A percentile compares a stretch with the other conserved stretches of the same genome.
Conservation (phyloP, 2,329 filamentous ascomycete species). For the Endocalyx cinctus region DNA sequence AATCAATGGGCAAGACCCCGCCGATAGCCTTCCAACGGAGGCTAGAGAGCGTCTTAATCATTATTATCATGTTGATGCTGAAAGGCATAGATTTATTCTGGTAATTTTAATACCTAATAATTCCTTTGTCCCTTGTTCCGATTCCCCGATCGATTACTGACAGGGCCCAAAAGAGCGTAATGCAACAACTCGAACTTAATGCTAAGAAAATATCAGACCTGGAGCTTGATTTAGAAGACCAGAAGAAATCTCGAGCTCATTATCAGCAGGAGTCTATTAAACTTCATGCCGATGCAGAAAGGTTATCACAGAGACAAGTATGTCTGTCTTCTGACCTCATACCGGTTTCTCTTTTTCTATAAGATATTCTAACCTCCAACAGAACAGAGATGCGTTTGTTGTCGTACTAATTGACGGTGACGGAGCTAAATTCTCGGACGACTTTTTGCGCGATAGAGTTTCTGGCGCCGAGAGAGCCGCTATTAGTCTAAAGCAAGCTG, state of each 20-base stretch:
- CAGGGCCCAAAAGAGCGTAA: constrained; percentile 15
- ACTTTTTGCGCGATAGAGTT: constrained; percentile 23
- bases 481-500: constrained; percentile 26
- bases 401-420: constrained; percentile 31
- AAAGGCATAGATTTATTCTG: constrained; percentile 23
- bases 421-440: constrained; percentile 30
- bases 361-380: constrained; percentile 3
- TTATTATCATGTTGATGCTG: constrained; percentile 22
- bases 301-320: constrained; percentile 20
- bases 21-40: constrained; percentile 11
- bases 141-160: constrained; percentile 9
- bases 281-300: constrained; percentile 17
- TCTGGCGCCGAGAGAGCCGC: constrained; percentile 26
- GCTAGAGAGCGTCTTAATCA: constrained; percentile 17
- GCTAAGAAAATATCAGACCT: constrained; percentile 21
- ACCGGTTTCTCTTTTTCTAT: background rate
- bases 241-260: constrained; percentile 19
- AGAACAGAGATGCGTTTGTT: constrained; percentile 27
- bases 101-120: constrained; percentile 12
- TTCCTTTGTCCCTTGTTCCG: background rate
- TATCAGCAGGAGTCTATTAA: constrained; percentile 19
- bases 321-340: constrained; percentile 5
- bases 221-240: constrained; percentile 24
- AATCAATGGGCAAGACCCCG: constrained; percentile 19
- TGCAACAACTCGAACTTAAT: constrained; percentile 19